These are phyloP conservation scores for Artomyces pyxidatus DNA, from an alignment of 768 basidiomycete genomes.

Conservation along the genomic window DNA sequence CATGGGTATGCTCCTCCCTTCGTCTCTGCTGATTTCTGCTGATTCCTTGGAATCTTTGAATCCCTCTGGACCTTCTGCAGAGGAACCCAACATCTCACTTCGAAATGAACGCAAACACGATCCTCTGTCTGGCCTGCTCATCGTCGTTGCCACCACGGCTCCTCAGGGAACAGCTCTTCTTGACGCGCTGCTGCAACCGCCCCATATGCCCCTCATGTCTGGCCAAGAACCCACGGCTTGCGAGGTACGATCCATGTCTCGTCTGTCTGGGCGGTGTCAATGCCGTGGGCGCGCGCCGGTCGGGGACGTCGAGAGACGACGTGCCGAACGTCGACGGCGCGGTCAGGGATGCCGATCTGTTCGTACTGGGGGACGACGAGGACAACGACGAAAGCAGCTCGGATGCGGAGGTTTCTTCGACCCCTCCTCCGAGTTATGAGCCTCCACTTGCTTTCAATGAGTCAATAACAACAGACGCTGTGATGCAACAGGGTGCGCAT, in stretches of 20 bases:
- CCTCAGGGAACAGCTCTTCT: slow-evolving; percentile 27
- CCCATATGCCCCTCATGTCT: slow-evolving; percentile 61
- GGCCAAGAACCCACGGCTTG: slow-evolving; percentile 49
- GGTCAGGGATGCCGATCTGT: slow-evolving; percentile 52
- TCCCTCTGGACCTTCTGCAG: too few relatives aligned
- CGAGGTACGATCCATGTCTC: slow-evolving; percentile 66
- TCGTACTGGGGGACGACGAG: slow-evolving; percentile 58
- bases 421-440: background rate
- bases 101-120: background rate
- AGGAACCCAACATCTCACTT: background rate
- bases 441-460: background rate
- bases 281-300: slow-evolving; percentile 23
- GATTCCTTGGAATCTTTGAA: too few relatives aligned
- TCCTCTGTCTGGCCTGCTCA: slow-evolving; percentile 54
- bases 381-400: slow-evolving; percentile 26
- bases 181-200: slow-evolving; percentile 55
- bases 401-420: background rate
- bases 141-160: slow-evolving; percentile 42
- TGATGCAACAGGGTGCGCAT: too few relatives aligned
- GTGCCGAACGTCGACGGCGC: slow-evolving; percentile 42
- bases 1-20: too few relatives aligned
- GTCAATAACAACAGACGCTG: too few relatives aligned
- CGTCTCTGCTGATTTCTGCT: too few relatives aligned
- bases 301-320: background rate
- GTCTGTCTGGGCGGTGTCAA: slow-evolving; percentile 54